Conservation (phyloP, 768 basidiomycete genomes). For the Mrakia hoshinonis region DNA sequence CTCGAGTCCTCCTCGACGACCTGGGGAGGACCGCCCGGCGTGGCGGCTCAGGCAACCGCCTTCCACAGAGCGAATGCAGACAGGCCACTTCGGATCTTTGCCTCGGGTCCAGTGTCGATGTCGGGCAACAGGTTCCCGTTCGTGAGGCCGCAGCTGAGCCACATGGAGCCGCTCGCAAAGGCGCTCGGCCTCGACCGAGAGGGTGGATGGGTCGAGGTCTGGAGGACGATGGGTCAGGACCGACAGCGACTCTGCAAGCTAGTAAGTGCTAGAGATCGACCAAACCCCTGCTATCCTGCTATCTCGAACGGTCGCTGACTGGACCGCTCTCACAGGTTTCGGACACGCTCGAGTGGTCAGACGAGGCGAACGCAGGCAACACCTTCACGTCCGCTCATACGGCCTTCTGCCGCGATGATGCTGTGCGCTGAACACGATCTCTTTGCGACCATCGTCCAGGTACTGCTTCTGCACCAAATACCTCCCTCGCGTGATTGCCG, state of each 20-base stretch:
- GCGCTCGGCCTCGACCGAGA: background rate
- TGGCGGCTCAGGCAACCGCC: too few species aligned
- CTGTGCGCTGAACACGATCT: background rate
- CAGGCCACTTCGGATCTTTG: too few species aligned
- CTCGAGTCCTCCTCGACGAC: too few species aligned
- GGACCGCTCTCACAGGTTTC: background rate
- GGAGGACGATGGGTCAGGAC: background rate
- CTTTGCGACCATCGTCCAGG: background rate
- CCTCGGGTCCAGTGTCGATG: background rate
- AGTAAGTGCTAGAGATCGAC: background rate
- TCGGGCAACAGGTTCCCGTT: background rate
- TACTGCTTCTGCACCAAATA: conserved; percentile 7
- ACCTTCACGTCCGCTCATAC: background rate
- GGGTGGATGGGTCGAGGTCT: background rate
- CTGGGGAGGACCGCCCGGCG: too few species aligned
- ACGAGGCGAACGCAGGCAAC: background rate
- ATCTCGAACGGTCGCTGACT: too few species aligned
- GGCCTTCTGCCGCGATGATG: background rate
- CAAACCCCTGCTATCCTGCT: too few species aligned
- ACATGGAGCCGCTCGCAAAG: background rate
- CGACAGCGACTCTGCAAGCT: background rate
- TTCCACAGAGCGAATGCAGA: too few species aligned
- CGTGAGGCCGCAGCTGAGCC: background rate
- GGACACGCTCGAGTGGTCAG: background rate
- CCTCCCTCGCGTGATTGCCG: background rate